These are phyloP conservation scores for Neofusicoccum ribis DNA, from an alignment of 2,329 filamentous ascomycete species.

Conservation along the genomic window DNA sequence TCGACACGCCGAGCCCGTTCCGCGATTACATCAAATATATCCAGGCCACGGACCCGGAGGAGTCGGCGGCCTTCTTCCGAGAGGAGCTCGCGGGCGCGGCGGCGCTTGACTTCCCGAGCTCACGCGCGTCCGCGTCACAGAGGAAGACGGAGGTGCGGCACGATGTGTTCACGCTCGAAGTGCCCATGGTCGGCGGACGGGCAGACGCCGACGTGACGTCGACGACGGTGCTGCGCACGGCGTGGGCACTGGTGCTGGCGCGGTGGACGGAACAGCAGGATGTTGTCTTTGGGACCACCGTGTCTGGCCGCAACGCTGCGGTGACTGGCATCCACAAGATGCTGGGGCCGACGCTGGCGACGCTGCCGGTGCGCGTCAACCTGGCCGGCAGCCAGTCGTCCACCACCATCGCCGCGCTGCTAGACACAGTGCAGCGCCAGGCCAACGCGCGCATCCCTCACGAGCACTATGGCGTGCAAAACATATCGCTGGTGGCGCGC, in stretches of 20 bases:
- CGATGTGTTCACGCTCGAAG: background rate
- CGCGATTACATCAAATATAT: background rate
- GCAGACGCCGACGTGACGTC: background rate
- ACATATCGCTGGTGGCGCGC: background rate
- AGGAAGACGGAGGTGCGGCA: background rate
- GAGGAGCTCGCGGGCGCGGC: background rate
- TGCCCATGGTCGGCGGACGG: background rate
- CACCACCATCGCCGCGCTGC: constrained; percentile 18
- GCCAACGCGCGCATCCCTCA: background rate
- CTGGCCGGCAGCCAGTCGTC: constrained; percentile 19
- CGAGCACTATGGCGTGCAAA: background rate
- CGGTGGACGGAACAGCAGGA: constrained; percentile 25
- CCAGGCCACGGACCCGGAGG: background rate
- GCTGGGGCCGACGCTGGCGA: background rate
- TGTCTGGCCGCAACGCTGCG: constrained; percentile 28
- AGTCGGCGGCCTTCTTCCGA: background rate
- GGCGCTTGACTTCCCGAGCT: background rate
- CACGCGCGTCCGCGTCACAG: background rate
- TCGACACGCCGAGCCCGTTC: too few species aligned
- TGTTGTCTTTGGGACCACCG: constrained; percentile 28
- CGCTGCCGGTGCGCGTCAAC: constrained; percentile 24
- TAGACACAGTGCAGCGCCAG: background rate
- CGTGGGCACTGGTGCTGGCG: constrained; percentile 27
- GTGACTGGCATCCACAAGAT: constrained; percentile 19
- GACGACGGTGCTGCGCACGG: constrained; percentile 30